Conservation (phyloP, 2,329 filamentous ascomycete genomes). For the Grosmannia penicillata region DNA sequence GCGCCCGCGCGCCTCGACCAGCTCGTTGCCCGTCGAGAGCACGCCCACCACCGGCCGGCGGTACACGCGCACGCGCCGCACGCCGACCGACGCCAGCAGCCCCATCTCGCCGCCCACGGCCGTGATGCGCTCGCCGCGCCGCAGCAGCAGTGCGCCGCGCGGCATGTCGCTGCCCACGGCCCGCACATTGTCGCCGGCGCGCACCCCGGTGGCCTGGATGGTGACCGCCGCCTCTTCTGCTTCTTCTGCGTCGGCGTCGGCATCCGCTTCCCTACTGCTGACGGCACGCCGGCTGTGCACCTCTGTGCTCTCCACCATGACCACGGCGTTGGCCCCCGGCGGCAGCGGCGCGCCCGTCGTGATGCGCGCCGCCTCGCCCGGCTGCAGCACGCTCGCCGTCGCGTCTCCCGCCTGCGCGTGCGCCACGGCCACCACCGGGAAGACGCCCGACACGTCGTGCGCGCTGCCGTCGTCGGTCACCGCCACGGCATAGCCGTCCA, state of each 20-base stretch:
- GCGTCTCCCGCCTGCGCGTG: slow-evolving; percentile 62
- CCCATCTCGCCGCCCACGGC: slow-evolving; percentile 84
- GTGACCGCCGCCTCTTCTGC: slow-evolving; percentile 86
- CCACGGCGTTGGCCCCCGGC: slow-evolving; percentile 73
- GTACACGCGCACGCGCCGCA: slow-evolving; percentile 55
- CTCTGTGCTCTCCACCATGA: slow-evolving; percentile 92
- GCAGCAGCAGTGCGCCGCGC: slow-evolving; percentile 53
- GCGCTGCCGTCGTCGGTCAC: slow-evolving; percentile 27
- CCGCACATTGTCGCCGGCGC: slow-evolving; percentile 72
- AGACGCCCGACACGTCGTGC: slow-evolving; percentile 59
- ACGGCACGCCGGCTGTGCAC: too few relatives aligned
- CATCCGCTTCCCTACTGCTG: too few relatives aligned
- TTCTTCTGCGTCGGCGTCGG: slow-evolving; percentile 63
- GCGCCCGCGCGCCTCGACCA: slow-evolving; percentile 48
- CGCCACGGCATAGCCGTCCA: slow-evolving; percentile 87
- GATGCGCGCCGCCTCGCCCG: slow-evolving; percentile 73
- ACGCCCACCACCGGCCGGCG: slow-evolving; percentile 68
- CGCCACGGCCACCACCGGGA: slow-evolving; percentile 74
- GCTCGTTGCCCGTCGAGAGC: slow-evolving; percentile 87
- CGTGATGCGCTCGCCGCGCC: slow-evolving; percentile 68
- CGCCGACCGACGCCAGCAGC: slow-evolving; percentile 72
- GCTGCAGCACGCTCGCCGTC: slow-evolving; percentile 33
- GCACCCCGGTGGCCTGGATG: slow-evolving; percentile 64
- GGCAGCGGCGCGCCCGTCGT: slow-evolving; percentile 91
- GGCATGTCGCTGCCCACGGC: slow-evolving; percentile 82